These are phyloP conservation scores for Aegilops longissima DNA, from an alignment of 176 grass and related monocot genomes.

Conservation along the genomic window DNA sequence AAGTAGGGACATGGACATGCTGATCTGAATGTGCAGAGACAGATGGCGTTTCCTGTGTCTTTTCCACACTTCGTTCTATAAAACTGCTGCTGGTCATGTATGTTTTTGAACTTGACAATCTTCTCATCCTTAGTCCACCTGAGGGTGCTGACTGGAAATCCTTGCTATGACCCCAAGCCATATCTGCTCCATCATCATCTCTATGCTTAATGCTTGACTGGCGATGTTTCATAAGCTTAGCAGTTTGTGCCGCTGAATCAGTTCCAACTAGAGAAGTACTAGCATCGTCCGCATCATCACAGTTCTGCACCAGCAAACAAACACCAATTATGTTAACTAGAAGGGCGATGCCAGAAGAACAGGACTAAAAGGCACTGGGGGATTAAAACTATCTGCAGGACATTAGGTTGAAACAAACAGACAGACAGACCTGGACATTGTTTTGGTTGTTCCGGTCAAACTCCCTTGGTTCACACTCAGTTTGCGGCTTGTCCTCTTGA, in stretches of 20 bases:
- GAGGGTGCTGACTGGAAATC: constrained; percentile 22
- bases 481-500: constrained; percentile 5
- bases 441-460: background rate
- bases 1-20: background rate
- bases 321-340: background rate
- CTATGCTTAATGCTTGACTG: background rate
- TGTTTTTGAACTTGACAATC: constrained; percentile 9
- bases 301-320: constrained; percentile 32
- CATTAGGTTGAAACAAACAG: background rate
- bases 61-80: background rate
- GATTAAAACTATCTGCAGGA: background rate
- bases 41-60: background rate
- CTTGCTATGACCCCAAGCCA: constrained; percentile 35
- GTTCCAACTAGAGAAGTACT: background rate
- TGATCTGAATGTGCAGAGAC: background rate
- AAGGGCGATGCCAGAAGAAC: background rate
- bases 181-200: constrained; percentile 2
- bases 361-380: background rate
- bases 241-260: background rate
- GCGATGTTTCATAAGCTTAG: background rate
- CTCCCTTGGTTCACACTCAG: background rate
- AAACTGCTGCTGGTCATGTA: background rate
- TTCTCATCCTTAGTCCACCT: background rate
- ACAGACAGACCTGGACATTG: background rate
- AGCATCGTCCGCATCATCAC: background rate